Conservation (phyloP, 2,329 filamentous ascomycete species). For the Alternaria arborescens region DNA sequence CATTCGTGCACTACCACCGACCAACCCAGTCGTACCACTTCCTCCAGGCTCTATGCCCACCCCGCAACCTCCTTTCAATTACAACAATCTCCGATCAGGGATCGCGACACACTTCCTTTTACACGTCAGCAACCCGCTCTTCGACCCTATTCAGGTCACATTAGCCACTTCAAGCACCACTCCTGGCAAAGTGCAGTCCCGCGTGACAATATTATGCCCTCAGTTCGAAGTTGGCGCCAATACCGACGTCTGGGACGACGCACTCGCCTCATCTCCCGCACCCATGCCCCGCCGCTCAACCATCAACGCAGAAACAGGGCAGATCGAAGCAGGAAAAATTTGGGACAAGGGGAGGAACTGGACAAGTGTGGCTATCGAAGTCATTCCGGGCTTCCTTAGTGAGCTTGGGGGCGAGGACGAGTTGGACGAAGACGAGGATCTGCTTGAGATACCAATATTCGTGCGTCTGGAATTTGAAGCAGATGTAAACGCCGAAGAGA, state of each 20-base stretch:
- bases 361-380: constrained; percentile 92
- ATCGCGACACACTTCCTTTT: constrained; percentile 79
- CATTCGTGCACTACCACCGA: constrained; percentile 68
- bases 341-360: constrained; percentile 94
- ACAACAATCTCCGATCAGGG: constrained; percentile 59
- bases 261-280: constrained; percentile 63
- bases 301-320: constrained; percentile 32
- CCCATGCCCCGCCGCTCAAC: constrained; percentile 43
- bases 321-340: constrained; percentile 88
- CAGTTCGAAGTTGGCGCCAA: constrained; percentile 95
- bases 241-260: constrained; percentile 93
- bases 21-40: constrained; percentile 59
- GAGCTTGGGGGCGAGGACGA: constrained; percentile 25
- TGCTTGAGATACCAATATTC: constrained; percentile 92
- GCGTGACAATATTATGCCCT: constrained; percentile 91
- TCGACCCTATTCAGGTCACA: constrained; percentile 86
- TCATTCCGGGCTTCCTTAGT: constrained; percentile 67
- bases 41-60: constrained; percentile 33
- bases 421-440: constrained; percentile 64
- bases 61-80: constrained; percentile 49
- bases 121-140: constrained; percentile 92
- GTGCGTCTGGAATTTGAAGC: constrained; percentile 91
- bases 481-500: constrained; percentile 67
- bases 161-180: constrained; percentile 75
- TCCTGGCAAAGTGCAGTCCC: constrained; percentile 56